Conservation (phyloP, 495 filamentous ascomycete species). For the Sordaria brevicollis region DNA sequence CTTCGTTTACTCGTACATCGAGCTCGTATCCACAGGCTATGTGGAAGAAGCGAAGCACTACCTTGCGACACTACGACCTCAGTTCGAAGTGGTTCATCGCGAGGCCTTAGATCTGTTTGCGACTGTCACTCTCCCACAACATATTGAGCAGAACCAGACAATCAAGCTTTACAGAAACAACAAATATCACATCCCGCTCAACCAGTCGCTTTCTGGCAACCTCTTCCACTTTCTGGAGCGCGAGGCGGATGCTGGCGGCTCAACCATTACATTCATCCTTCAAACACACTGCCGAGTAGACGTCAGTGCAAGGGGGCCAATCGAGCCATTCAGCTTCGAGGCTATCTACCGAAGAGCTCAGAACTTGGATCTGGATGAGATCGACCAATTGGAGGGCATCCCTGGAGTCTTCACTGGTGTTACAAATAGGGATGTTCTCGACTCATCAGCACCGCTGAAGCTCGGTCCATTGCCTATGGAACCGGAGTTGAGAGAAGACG, state of each 20-base stretch:
- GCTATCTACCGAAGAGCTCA: slow-evolving; percentile 56
- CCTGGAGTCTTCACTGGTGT: slow-evolving; percentile 83
- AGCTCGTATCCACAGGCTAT: slow-evolving; percentile 66
- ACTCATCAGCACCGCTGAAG: slow-evolving; percentile 47
- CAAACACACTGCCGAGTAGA: slow-evolving; percentile 64
- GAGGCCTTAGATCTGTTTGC: slow-evolving; percentile 64
- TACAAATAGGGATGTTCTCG: slow-evolving; percentile 57
- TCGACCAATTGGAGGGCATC: slow-evolving; percentile 85
- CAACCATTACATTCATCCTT: slow-evolving; percentile 62
- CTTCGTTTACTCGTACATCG: slow-evolving; percentile 85
- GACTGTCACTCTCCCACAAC: slow-evolving; percentile 61
- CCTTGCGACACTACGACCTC: slow-evolving; percentile 51
- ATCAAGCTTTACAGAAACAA: slow-evolving; percentile 70
- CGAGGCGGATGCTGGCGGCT: slow-evolving; percentile 68
- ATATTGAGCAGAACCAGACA: slow-evolving; percentile 58
- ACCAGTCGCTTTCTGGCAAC: slow-evolving; percentile 63
- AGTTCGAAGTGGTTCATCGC: slow-evolving; percentile 63
- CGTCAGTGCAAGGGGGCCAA: slow-evolving; percentile 61
- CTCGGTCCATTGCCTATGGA: slow-evolving; percentile 79
- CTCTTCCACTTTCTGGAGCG: slow-evolving; percentile 82
- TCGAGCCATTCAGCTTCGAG: slow-evolving; percentile 71
- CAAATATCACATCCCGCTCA: slow-evolving; percentile 81
- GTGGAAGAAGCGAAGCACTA: slow-evolving; percentile 60
- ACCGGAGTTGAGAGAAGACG: slow-evolving; percentile 62
- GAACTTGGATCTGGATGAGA: slow-evolving; percentile 48